phyloP scores from a whole-genome alignment of 73 alveolate genomes.

The Paramecium sexaurelia region DNA sequence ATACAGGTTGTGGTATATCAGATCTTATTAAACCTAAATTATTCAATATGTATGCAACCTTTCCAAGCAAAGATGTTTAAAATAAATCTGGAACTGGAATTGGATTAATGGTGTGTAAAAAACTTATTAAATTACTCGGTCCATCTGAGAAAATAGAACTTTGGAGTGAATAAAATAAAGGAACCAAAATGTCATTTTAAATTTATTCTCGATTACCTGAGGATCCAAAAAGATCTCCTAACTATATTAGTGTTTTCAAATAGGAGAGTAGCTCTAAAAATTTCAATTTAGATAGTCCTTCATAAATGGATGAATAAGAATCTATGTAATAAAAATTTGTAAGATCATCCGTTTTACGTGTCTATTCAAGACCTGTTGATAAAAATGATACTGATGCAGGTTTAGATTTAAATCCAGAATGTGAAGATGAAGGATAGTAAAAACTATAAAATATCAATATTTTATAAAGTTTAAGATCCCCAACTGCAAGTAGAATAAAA shows the following conservation, averaged over 20 bases:
- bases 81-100: constrained; percentile 66
- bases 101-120: constrained; percentile 66
- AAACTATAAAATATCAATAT: not conserved
- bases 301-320: not conserved
- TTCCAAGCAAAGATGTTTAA: constrained; percentile 20
- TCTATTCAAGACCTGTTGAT: constrained; percentile 24
- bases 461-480: not conserved
- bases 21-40: constrained; percentile 62
- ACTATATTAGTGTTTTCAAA: constrained; percentile 53
- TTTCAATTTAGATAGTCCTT: not conserved
- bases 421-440: not conserved
- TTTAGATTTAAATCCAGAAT: not conserved
- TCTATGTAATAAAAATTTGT: not conserved
- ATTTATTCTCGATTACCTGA: constrained; percentile 46
- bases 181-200: constrained; percentile 58
- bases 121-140: constrained; percentile 48
- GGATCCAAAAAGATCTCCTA: constrained; percentile 3
- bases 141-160: constrained; percentile 54
- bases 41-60: constrained; percentile 63
- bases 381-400: constrained; percentile 1
- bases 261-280: constrained; percentile 36
- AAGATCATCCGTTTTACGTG: constrained; percentile 14
- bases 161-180: constrained; percentile 57
- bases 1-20: constrained; percentile 67
- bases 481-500: constrained; percentile 13